These are phyloP conservation scores for Arthromyces matolae DNA, from an alignment of 768 basidiomycete genomes.

Conservation along the genomic window DNA sequence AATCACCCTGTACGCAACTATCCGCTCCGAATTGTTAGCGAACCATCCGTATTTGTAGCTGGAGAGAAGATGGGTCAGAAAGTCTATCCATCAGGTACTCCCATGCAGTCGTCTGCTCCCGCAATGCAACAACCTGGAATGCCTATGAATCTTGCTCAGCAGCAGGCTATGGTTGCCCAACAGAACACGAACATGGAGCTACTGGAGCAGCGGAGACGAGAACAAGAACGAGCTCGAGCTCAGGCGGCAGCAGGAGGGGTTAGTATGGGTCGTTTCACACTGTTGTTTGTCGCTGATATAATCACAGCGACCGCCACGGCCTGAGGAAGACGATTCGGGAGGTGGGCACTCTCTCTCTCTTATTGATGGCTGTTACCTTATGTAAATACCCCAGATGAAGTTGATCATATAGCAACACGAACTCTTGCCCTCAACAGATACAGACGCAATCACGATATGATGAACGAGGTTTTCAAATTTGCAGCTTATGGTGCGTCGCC, in stretches of 20 bases:
- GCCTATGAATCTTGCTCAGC: conserved; percentile 37
- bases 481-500: conserved; percentile 59
- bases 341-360: conserved; percentile 33
- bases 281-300: conserved; percentile 3
- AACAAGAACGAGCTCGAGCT: conserved; percentile 54
- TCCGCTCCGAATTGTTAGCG: conserved; percentile 63
- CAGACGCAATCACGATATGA: conserved; percentile 76
- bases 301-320: conserved; percentile 31
- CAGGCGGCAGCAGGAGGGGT: conserved; percentile 41
- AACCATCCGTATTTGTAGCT: conserved; percentile 64
- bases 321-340: conserved; percentile 64
- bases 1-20: conserved; percentile 66
- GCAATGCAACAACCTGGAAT: conserved; percentile 29
- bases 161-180: conserved; percentile 68
- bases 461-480: conserved; percentile 77
- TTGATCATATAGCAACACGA: conserved; percentile 68
- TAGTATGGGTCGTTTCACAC: too few species aligned
- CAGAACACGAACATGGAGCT: conserved; percentile 72
- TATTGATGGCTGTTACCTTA: not conserved
- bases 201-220: conserved; percentile 62
- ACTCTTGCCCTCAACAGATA: conserved; percentile 71
- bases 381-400: conserved; percentile 45
- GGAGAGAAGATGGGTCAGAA: conserved; percentile 77
- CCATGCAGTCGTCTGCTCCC: conserved; percentile 18
- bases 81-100: conserved; percentile 37